Base-by-base conservation (phyloP, 768 basidiomycete genomes). In the Podaxis sp. region DNA sequence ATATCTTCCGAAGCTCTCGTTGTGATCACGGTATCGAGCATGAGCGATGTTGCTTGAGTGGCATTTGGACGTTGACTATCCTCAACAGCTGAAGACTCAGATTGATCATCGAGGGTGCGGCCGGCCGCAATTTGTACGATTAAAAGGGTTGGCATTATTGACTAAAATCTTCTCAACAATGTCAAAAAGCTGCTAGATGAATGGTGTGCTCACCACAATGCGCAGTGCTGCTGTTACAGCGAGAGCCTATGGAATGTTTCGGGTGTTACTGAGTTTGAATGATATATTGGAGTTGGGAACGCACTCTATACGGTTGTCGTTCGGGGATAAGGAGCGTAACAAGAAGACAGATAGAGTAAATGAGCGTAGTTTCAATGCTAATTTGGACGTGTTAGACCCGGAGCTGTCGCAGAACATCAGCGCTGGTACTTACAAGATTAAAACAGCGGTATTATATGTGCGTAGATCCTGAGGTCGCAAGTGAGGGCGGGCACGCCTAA, bases 301-400 rank as follows among this genome's bases (percentile, higher is more conserved):
- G 9, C 36, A 61, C 59, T 36, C 37, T 27, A 17, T 61, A 61
- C 64, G 38, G 8, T 9, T 51, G 51, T 3, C 1, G 1, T 8
- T 52, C 2, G 11, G 51, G 51, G 0, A 52, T 25, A 27, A 68
- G 25, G 8, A 69, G 40, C 43, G 68, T 59, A 9, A 67, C 19
- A 43, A 73, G 57, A 17, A 75, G 61, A 37, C 66, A 65, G 7
- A 67, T 25, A 1, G 70, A 65, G 57, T 75, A 75, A 7, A 74
- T 63, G 12, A 69, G 58, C 27, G 71, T 71, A 36, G 72, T 72
- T 58, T 75, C 71, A 2, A 70, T 60, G 17, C 72, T 72, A 50
- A 24, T 9, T 9, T 36, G 25, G 6, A 12, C 11, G 5, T 9
- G 7, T 59, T 37, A 53, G 19, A 13, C 38, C 3, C n/a, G 6